Percentiles rank a stretch among this genome's conserved stretches.
These are phyloP conservation scores for Maudiozyma pseudohumilis DNA, from an alignment of 805 yeast species.

Conservation along the genomic window DNA sequence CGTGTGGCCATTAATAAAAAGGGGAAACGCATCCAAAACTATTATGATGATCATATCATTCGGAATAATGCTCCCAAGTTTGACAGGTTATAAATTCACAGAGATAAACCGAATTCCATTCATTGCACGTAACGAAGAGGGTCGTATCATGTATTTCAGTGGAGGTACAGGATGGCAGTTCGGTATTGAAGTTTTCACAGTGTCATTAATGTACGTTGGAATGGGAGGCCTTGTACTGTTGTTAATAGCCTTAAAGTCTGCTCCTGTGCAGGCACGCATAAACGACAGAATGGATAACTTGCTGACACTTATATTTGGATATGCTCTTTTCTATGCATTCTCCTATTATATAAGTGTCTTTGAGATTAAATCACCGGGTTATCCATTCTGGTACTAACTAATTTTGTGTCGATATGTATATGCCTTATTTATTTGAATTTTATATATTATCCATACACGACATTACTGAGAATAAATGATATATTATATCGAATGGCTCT, in stretches of 20 bases:
- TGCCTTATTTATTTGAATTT: too few relatives aligned
- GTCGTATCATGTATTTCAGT: conserved; percentile 45
- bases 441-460: too few relatives aligned
- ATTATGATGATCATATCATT: conserved; percentile 28
- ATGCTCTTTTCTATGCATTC: conserved; percentile 13
- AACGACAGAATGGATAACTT: conserved; percentile 13
- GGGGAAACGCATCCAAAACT: conserved; percentile 15
- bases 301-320: conserved; percentile 11
- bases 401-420: too few relatives aligned
- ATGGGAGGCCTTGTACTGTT: conserved; percentile 35
- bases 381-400: conserved; percentile 14
- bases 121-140: conserved; percentile 41
- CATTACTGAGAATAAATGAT: too few relatives aligned
- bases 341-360: conserved; percentile 21
- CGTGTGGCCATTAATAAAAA: conserved; percentile 27
- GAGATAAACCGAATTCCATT: conserved; percentile 54
- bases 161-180: conserved; percentile 63
- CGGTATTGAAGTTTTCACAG: conserved; percentile 54
- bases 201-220: conserved; percentile 40
- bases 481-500: too few relatives aligned
- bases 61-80: conserved; percentile 34
- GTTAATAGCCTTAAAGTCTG: conserved; percentile 30
- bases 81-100: conserved; percentile 59
- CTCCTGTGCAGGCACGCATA: not conserved
- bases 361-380: conserved; percentile 22